Base-by-base conservation (phyloP, 2,329 filamentous ascomycete genomes). In the Sporothrix mexicana region DNA sequence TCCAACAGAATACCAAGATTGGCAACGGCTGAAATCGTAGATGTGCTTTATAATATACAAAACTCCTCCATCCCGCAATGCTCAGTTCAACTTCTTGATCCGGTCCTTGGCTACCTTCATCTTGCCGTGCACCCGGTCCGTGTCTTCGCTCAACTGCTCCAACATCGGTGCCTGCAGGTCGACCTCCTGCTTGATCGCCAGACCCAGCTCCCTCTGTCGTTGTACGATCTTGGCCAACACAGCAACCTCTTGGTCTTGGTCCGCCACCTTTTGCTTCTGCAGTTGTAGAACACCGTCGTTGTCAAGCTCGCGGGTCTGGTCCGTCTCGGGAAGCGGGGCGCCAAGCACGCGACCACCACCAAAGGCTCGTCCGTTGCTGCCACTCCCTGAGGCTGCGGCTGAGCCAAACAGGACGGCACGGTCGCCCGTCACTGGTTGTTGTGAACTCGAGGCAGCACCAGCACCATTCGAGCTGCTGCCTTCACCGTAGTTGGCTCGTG, bases 131-230 rank as follows among this genome's bases (percentile, higher is more conserved):
- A 94, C 84, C 6, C 91, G 84, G 74, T 91, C 88, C 2, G 87
- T 86, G 80, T 94, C 91, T 72, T 89, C 84, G 75, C 91, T 90
- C 74, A 94, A 79, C 76, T 88, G 81, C 13, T 88, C 87, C 43
- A 96, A 83, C 87, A 94, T 88, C 79, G 89, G 86, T 71, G 89
- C 92, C 83, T 95, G 92, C 76, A 88, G 81, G 70, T 90, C 87
- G 72, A 95, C 85, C 83, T 95, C 93, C 68, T 90, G 87, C 75
- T 93, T 88, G 78, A 96, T 95, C 72, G 90, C 87, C 64, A 93
- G 83, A 0, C 93, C 93, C 88, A 95, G 93, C 81, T 94, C 91
- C 78, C 88, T 91, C 83, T 95, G 91, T 73, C 91, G 84, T 66
- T 90, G 84, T 64, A 95, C 90, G 66, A 93, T 90, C 75, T 88